Evolutionary conservation across 306 rosid species (phyloP).

Genomic region (Geum urbanum): DNA sequence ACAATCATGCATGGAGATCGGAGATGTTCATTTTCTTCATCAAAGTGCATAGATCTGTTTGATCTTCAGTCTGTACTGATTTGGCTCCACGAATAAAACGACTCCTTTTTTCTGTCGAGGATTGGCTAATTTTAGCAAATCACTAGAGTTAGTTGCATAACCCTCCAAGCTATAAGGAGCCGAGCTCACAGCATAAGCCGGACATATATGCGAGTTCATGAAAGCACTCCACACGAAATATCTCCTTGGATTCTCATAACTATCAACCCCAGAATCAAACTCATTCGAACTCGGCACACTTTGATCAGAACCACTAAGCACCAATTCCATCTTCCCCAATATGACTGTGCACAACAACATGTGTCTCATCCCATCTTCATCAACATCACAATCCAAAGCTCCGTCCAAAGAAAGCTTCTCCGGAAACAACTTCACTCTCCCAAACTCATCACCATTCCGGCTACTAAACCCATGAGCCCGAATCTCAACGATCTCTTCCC

Average conservation of each 20-base stretch:
- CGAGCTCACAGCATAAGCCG: neutral
- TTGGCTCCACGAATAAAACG: too few species aligned
- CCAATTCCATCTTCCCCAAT: constrained; percentile 44
- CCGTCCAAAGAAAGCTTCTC: constrained; percentile 25
- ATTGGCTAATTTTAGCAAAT: too few species aligned
- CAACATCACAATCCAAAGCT: neutral
- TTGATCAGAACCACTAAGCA: neutral
- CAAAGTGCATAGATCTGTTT: too few species aligned
- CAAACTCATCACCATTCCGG: neutral
- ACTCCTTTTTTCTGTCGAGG: too few species aligned
- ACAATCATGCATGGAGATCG: too few species aligned
- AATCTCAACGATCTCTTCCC: constrained; percentile 34
- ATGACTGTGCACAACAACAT: constrained; percentile 49
- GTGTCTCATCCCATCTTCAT: constrained; percentile 44
- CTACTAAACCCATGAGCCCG: constrained; percentile 38
- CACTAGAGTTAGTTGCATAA: neutral
- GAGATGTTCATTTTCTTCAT: too few species aligned
- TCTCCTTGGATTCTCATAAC: neutral
- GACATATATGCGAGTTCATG: neutral
- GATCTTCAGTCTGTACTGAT: too few species aligned
- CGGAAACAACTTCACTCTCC: constrained; percentile 33
- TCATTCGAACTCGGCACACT: constrained; percentile 34
- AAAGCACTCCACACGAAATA: neutral
- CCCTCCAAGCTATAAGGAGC: neutral
- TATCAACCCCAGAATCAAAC: constrained; percentile 50